Conservation (phyloP, 2,329 filamentous ascomycete genomes). For the Alternaria novae-zelandiae region DNA sequence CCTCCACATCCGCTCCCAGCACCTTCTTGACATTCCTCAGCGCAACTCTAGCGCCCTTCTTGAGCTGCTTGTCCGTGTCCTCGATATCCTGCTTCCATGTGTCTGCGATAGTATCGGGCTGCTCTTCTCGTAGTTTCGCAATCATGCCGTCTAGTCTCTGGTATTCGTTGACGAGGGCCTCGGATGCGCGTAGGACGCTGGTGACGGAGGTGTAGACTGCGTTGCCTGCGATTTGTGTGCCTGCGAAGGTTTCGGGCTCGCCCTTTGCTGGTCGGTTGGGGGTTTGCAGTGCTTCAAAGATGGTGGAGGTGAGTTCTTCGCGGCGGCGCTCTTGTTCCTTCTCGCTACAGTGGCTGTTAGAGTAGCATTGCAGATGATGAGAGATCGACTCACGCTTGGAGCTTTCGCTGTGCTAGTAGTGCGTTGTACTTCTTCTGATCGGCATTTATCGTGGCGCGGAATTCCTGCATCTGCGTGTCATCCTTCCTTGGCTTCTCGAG, state of each 20-base stretch:
- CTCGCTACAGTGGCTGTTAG: conserved; percentile 20
- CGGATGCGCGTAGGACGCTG: conserved; percentile 22
- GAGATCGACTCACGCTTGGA: conserved; percentile 27
- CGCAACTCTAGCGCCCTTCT: conserved; percentile 36
- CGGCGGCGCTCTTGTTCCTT: conserved; percentile 19
- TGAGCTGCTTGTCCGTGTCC: conserved; percentile 28
- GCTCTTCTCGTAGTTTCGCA: conserved; percentile 18
- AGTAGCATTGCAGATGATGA: not conserved
- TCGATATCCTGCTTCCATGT: conserved; percentile 35
- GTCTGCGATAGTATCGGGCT: conserved; percentile 19
- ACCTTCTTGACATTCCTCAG: conserved; percentile 37
- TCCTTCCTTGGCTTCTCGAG: conserved; percentile 28
- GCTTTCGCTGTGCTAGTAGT: conserved; percentile 25
- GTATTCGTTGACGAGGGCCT: conserved; percentile 32
- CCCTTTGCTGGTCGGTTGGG: conserved; percentile 11
- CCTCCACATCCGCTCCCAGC: conserved; percentile 22
- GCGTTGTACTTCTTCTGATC: conserved; percentile 23
- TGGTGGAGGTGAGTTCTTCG: conserved; percentile 26
- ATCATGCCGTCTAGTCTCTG: conserved; percentile 30
- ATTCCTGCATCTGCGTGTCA: conserved; percentile 29
- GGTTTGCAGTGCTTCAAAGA: conserved; percentile 25
- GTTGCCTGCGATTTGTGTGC: conserved; percentile 24
- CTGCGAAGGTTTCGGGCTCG: conserved; percentile 9
- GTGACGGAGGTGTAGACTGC: conserved; percentile 16
- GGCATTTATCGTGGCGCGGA: conserved; percentile 23